phyloP scores from a whole-genome alignment of 305 asterid species.

The Lippia alba region DNA sequence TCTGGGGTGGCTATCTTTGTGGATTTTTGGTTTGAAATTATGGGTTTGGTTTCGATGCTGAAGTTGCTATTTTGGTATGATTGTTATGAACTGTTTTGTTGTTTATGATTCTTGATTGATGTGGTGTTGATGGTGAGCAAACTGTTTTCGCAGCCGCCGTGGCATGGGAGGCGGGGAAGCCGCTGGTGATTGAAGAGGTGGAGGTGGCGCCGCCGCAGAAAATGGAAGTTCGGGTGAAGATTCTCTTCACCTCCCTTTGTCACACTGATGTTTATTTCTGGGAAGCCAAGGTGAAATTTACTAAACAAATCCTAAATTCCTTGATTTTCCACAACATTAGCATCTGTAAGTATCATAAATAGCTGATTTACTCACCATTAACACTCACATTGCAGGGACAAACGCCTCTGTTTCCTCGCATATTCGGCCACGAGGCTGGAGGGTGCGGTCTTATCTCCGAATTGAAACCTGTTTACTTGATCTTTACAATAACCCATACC shows the following conservation, averaged over 20 bases:
- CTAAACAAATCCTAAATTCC: not conserved
- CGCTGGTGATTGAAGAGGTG: conserved; percentile 62
- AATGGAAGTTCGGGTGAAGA: conserved; percentile 70
- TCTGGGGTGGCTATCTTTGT: not conserved
- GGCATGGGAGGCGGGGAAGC: conserved; percentile 70
- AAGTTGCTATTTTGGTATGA: not conserved
- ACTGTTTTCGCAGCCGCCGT: conserved; percentile 50
- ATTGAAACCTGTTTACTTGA: not conserved
- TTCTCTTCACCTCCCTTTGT: conserved; percentile 71
- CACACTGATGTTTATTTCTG: conserved; percentile 75
- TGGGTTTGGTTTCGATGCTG: too few species aligned
- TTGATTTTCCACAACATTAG: not conserved
- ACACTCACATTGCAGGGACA: conserved; percentile 50
- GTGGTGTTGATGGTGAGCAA: not conserved
- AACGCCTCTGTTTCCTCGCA: conserved; percentile 64
- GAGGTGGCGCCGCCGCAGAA: conserved; percentile 80
- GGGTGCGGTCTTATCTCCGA: conserved; percentile 42
- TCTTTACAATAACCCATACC: not conserved
- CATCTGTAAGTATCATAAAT: not conserved
- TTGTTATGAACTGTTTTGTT: not conserved
- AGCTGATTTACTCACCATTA: not conserved
- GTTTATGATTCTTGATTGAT: not conserved
- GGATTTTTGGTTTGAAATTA: not conserved
- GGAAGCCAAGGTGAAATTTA: conserved; percentile 62
- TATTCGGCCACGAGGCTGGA: conserved; percentile 69